Evolutionary conservation across 2,329 filamentous ascomycete species (phyloP), one percentile per base, ranked within the genome.

Genomic region (Spiromastix sp.): DNA sequence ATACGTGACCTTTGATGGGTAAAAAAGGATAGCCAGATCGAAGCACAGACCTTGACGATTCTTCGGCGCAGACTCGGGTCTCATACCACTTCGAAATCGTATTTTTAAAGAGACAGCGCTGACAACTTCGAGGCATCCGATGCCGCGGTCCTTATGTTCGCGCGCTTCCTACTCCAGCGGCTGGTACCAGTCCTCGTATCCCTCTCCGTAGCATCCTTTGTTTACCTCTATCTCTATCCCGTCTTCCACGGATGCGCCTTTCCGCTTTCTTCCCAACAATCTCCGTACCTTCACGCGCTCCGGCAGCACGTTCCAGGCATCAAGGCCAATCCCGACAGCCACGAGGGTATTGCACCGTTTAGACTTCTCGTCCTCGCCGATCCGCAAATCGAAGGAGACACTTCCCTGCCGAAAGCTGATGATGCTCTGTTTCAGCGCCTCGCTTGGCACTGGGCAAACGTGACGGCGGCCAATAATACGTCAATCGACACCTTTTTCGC

Each of bases 331-430:
- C 26, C 19, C n/a, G 20, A 25, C 27, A 19, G 29, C 48, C 48
- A 40, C 29, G 50, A 43, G 36, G 45, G 55, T 20, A 35, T 37
- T 47, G 84, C 85, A 3, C 85, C 86, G 0, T 94, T 96, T 52
- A 75, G 89, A 39, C 74, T 96, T 3, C 78, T 96, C 10, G 78
- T 86, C 1, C 74, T 96, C 15, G 89, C 83, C 41, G 89, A 96
- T 57, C 89, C 89, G 4, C 89, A 96, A 57, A 74, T 96, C 36
- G 89, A 96, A 62, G 89, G 89, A 48, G 85, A 94, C 54, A 85
- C 81, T 2, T 86, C 84, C 5, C 79, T 95, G 17, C 81, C 79
- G 1, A 54, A 59, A 13, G 56, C 61, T 1, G 56, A 66, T 17
- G 66, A 64, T 55, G 61, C 53, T 41, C 57, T 58, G 26, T 58